These are phyloP conservation scores for Hypoxylon sp. DNA, from an alignment of 2,329 filamentous ascomycete species.

Conservation along the genomic window DNA sequence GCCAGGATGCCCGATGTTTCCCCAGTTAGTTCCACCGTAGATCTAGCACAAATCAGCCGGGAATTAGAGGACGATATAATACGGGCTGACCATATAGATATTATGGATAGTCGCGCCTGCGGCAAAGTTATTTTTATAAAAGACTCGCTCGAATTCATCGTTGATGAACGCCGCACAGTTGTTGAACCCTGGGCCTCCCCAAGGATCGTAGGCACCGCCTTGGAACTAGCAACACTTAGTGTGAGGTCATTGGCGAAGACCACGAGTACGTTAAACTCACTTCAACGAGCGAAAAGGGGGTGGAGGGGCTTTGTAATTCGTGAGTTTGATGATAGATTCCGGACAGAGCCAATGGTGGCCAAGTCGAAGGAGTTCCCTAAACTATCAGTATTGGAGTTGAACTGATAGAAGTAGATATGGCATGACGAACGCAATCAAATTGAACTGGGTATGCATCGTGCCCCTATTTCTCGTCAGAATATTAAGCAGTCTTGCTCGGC, in stretches of 20 bases:
- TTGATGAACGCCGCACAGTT: slow-evolving; percentile 73
- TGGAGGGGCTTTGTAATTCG: slow-evolving; percentile 70
- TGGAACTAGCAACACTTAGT: slow-evolving; percentile 64
- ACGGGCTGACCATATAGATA: slow-evolving; percentile 29
- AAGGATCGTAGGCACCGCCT: slow-evolving; percentile 79
- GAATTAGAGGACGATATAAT: slow-evolving; percentile 51
- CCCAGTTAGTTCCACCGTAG: slow-evolving; percentile 86
- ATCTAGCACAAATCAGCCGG: slow-evolving; percentile 64
- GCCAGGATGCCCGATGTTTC: slow-evolving; percentile 77
- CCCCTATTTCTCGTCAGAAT: slow-evolving; percentile 45
- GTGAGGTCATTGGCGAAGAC: background rate
- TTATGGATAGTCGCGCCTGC: slow-evolving; percentile 52
- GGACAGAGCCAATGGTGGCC: slow-evolving; percentile 69
- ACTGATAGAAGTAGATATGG: background rate
- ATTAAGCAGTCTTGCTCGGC: background rate
- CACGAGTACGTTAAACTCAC: background rate
- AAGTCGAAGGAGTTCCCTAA: slow-evolving; percentile 59
- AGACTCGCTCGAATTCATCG: slow-evolving; percentile 79
- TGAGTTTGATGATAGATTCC: slow-evolving; percentile 67
- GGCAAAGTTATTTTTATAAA: slow-evolving; percentile 80
- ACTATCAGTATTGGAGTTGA: background rate
- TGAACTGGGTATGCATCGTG: slow-evolving; percentile 59
- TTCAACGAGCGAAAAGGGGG: slow-evolving; percentile 64
- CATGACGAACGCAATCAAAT: slow-evolving; percentile 55
- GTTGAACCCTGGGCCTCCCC: slow-evolving; percentile 77